A percentile compares a stretch with the other conserved stretches of the same genome.
These are phyloP conservation scores for Moesziomyces sp. DNA, from an alignment of 1,284 basidiomycete species.

Conservation along the genomic window DNA sequence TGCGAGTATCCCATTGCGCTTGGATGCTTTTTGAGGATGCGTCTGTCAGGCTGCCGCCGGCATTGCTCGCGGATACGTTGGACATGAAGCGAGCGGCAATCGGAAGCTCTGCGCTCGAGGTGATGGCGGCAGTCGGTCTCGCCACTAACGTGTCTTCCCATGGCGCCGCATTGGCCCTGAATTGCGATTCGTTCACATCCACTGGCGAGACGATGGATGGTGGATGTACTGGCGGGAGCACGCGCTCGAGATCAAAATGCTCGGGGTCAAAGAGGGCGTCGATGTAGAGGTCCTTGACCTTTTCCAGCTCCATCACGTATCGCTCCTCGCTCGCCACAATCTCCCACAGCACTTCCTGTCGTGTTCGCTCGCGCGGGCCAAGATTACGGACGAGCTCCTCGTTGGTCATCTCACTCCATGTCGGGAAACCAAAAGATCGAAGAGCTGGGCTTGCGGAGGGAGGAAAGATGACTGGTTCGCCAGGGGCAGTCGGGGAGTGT, in stretches of 20 bases:
- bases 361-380: slow-evolving; percentile 88
- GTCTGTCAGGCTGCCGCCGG: background rate
- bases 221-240: slow-evolving; percentile 5
- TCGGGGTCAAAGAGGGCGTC: slow-evolving; percentile 82
- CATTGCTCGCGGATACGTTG: slow-evolving; percentile 6
- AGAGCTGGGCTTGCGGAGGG: slow-evolving; percentile 14
- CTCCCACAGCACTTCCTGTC: slow-evolving; percentile 97
- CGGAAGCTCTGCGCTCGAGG: slow-evolving; percentile 38
- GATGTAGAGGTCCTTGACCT: slow-evolving; percentile 92
- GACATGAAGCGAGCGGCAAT: slow-evolving; percentile 60
- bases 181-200: background rate
- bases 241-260: slow-evolving; percentile 30
- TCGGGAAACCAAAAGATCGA: slow-evolving; percentile 67
- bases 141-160: background rate
- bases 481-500: slow-evolving; percentile 9
- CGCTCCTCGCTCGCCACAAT: slow-evolving; percentile 96
- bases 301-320: slow-evolving; percentile 88
- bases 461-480: slow-evolving; percentile 22
- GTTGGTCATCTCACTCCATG: slow-evolving; percentile 95
- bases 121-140: background rate
- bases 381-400: slow-evolving; percentile 93
- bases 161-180: slow-evolving; percentile 1
- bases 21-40: background rate
- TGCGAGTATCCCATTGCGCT: slow-evolving; percentile 12
- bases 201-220: background rate